Evolutionary conservation across 257 asterid species (phyloP).

Genomic region (Solanum neorickii): DNA sequence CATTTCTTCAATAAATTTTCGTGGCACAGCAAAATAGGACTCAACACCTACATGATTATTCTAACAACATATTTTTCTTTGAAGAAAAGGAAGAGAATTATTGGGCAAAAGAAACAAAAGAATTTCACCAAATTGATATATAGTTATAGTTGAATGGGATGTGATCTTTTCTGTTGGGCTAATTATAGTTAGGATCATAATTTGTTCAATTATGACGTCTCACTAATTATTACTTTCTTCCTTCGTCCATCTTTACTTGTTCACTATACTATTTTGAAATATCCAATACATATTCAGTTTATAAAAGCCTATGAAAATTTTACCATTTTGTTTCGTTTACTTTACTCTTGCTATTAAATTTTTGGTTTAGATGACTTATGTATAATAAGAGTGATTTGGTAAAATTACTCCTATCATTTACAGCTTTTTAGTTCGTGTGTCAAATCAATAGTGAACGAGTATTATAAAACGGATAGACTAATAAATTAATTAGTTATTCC

Average conservation of each 20-base stretch:
- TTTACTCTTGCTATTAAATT: too few relatives aligned
- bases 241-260: too few relatives aligned
- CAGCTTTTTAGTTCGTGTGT: fast-evolving
- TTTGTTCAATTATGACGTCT: neutral
- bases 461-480: fast-evolving
- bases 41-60: neutral
- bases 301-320: too few relatives aligned
- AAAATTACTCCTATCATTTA: too few relatives aligned
- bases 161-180: neutral
- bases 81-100: neutral
- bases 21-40: neutral
- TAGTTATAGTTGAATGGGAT: neutral
- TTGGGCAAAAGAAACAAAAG: neutral
- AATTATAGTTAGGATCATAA: neutral
- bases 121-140: neutral
- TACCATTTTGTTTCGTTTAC: too few relatives aligned
- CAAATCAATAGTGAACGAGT: fast-evolving
- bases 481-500: neutral
- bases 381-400: too few relatives aligned
- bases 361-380: too few relatives aligned
- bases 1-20: too few relatives aligned
- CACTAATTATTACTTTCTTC: neutral
- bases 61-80: neutral
- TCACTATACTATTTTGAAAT: too few relatives aligned
- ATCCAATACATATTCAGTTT: too few relatives aligned